These are phyloP conservation scores for Botrytis paeoniae DNA, from an alignment of 2,329 filamentous ascomycete species.

Conservation along the genomic window DNA sequence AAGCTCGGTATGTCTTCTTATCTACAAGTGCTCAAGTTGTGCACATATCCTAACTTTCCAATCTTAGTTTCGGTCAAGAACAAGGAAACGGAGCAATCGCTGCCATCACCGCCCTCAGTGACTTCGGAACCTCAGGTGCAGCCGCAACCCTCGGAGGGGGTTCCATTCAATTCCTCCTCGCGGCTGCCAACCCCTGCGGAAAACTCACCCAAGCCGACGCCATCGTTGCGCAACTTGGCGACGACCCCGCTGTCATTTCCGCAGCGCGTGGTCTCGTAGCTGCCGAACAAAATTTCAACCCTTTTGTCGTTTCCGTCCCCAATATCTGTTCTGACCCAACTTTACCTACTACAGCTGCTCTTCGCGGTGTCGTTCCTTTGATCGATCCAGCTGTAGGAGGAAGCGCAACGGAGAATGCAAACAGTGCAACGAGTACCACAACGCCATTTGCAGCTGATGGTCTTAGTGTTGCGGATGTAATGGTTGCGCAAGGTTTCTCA, in stretches of 20 bases:
- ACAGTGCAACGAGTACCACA: slow-evolving; percentile 51
- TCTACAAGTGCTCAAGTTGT: neutral
- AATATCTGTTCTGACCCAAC: slow-evolving; percentile 62
- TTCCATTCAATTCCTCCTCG: slow-evolving; percentile 61
- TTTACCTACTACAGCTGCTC: slow-evolving; percentile 57
- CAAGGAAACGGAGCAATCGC: slow-evolving; percentile 47
- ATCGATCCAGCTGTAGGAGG: slow-evolving; percentile 62
- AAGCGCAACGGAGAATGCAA: slow-evolving; percentile 56
- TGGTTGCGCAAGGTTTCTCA: slow-evolving; percentile 59
- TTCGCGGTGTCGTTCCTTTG: slow-evolving; percentile 65
- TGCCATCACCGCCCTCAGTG: slow-evolving; percentile 51
- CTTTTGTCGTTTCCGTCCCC: slow-evolving; percentile 56
- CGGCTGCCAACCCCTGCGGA: slow-evolving; percentile 62
- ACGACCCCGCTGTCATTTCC: slow-evolving; percentile 55
- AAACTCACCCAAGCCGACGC: slow-evolving; percentile 63
- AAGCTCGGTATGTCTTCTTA: slow-evolving; percentile 34
- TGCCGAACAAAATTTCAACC: slow-evolving; percentile 73
- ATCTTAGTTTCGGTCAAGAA: slow-evolving; percentile 58
- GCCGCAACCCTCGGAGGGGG: slow-evolving; percentile 62
- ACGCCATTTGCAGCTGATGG: slow-evolving; percentile 57
- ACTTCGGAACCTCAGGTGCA: slow-evolving; percentile 55
- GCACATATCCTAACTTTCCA: neutral
- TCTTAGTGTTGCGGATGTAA: slow-evolving; percentile 63
- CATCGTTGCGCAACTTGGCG: slow-evolving; percentile 60
- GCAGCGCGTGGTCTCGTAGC: slow-evolving; percentile 62